Base-by-base conservation (phyloP, 306 rosid genomes). In the Ammopiptanthus mongolicus region DNA sequence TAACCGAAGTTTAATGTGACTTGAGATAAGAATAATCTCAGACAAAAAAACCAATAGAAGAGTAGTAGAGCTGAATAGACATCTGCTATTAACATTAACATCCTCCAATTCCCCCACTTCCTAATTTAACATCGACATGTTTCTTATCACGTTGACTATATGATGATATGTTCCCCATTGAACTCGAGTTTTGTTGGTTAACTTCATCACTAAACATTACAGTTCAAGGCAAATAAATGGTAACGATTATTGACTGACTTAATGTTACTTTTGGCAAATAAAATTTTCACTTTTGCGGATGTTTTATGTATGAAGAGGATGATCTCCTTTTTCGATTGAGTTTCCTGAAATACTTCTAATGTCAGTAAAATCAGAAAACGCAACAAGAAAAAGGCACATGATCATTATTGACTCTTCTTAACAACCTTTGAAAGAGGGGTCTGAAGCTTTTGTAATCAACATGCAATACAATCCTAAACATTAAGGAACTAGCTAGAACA, bases 401-500 rank as follows among this genome's bases (percentile, higher is more conserved):
- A 44, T 51, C 9, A 64, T 75, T 52, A 7, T 62, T 33, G 53
- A 48, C 63, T 50, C 11, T 65, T 50, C 15, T 34, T 19, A 64
- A 63, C 55, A 63, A 63, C 28, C 15, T 47, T 62, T 14, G 23
- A 10, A 44, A 55, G 21, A 63, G 41, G 48, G 8, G 6, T 71
- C 7, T 79, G 78, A 58, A 79, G 62, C 78, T 61, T 39, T 64
- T 15, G 25, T 42, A 80, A 56, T 57, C 64, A 71, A 46, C 42
- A 41, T 17, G 28, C 3, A 73, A 71, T 44, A 72, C 46, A 81
- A 14, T 61, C 81, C 63, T 71, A 19, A 48, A 39, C 22, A 56
- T 34, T 5, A 57, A 57, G 75, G 12, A 21, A 17, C 29, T 23
- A 60, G 44, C 21, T 23, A 60, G 44, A 55, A 41, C 46, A 56